Evolutionary conservation across 73 alveolate species (phyloP).

Genomic region (Paramecium biaurelia): DNA sequence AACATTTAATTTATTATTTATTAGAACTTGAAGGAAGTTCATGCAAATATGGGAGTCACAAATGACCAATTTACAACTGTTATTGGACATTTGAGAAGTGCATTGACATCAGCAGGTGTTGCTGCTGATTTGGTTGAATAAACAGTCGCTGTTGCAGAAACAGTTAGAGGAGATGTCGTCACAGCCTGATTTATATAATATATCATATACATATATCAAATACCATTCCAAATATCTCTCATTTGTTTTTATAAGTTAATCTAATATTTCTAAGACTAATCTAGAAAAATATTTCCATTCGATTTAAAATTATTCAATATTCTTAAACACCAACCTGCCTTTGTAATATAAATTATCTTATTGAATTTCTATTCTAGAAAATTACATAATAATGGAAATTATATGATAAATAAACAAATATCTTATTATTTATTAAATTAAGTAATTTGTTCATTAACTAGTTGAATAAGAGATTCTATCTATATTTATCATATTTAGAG

Average conservation of each 20-base stretch:
- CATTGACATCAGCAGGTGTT: conserved; percentile 67
- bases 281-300: neutral
- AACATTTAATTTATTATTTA: neutral
- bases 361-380: neutral
- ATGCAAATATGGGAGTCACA: conserved; percentile 69
- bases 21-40: conserved; percentile 67
- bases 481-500: neutral
- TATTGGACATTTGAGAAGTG: conserved; percentile 60
- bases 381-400: neutral
- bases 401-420: no score
- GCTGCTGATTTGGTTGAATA: conserved; percentile 65
- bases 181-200: conserved; percentile 15
- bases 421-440: neutral
- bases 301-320: neutral
- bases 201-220: neutral
- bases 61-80: conserved; percentile 60
- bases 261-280: neutral
- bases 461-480: neutral
- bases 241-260: neutral
- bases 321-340: neutral
- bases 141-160: conserved; percentile 55
- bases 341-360: neutral
- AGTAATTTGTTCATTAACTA: neutral
- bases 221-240: neutral
- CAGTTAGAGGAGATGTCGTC: conserved; percentile 57